Conservation (phyloP, 345 rosid species). For the Ceriops zippeliana region DNA sequence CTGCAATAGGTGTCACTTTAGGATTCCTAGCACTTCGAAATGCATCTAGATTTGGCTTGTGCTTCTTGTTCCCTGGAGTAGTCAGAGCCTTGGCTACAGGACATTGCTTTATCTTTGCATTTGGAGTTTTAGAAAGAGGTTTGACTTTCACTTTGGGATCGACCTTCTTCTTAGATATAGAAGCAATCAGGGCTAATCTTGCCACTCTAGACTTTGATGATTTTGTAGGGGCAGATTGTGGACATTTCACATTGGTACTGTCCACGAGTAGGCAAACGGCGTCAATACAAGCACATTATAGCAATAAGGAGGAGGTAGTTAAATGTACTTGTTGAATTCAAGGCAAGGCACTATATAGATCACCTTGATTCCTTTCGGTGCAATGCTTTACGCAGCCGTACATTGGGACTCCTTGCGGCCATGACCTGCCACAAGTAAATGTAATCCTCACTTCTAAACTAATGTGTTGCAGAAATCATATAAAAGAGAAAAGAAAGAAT, state of each 20-base stretch:
- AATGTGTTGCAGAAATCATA: background rate
- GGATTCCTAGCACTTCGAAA: slow-evolving; percentile 65
- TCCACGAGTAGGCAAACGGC: slow-evolving; percentile 1
- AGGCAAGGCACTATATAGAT: too few relatives aligned
- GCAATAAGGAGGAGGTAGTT: background rate
- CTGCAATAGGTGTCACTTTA: slow-evolving; percentile 32
- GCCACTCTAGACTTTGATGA: slow-evolving; percentile 58
- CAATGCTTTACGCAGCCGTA: slow-evolving; percentile 60
- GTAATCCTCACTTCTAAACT: slow-evolving; percentile 8
- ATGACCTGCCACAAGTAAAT: slow-evolving; percentile 48
- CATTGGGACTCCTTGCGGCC: slow-evolving; percentile 96
- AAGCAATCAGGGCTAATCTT: slow-evolving; percentile 67
- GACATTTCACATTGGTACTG: slow-evolving; percentile 55
- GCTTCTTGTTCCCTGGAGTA: slow-evolving; percentile 46
- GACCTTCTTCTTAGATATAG: slow-evolving; percentile 52
- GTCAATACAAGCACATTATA: background rate
- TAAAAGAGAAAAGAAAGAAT: background rate
- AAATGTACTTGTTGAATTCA: background rate
- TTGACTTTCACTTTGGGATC: slow-evolving; percentile 42
- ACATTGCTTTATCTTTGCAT: slow-evolving; percentile 34
- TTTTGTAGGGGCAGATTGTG: slow-evolving; percentile 81
- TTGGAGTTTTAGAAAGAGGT: slow-evolving; percentile 41
- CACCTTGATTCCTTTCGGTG: slow-evolving; percentile 50
- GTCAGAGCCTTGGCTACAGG: slow-evolving; percentile 55
- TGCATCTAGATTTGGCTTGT: slow-evolving; percentile 43